A percentile compares a stretch with the other conserved stretches of the same genome.
Evolutionary conservation across 305 asterid species (phyloP).

Genomic region (Petunia hybrid): DNA sequence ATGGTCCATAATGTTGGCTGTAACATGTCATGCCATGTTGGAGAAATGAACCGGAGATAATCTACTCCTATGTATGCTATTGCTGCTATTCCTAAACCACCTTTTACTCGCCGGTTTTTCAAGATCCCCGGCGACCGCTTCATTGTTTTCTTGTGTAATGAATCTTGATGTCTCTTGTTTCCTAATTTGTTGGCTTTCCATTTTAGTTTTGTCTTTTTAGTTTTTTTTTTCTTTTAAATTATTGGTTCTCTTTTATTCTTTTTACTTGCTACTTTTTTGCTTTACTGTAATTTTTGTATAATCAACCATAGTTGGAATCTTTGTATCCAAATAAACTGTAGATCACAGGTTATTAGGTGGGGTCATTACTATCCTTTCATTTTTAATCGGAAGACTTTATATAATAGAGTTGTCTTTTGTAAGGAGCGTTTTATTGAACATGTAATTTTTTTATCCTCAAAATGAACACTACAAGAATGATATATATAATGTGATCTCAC

Average conservation of each 20-base stretch:
- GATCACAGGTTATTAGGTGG: too few species aligned
- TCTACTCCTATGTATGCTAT: conserved; percentile 77
- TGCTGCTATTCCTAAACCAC: conserved; percentile 84
- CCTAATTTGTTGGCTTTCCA: neutral
- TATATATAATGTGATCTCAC: too few species aligned
- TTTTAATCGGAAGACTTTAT: too few species aligned
- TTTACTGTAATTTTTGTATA: too few species aligned
- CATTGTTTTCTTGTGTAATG: conserved; percentile 29
- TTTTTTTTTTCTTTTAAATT: neutral
- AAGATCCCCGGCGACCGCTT: conserved; percentile 36
- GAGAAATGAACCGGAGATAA: conserved; percentile 83
- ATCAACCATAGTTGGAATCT: too few species aligned
- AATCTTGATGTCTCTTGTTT: neutral
- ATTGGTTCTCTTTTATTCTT: neutral
- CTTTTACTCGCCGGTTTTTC: conserved; percentile 38
- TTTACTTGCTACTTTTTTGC: too few species aligned
- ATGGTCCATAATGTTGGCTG: conserved; percentile 82
- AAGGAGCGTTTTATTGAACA: too few species aligned
- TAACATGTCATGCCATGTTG: conserved; percentile 80
- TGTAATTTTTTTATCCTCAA: too few species aligned
- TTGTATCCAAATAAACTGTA: too few species aligned
- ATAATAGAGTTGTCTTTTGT: too few species aligned
- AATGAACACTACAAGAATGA: too few species aligned
- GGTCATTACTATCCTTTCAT: too few species aligned
- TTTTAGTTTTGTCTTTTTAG: neutral